Evolutionary conservation across 2,329 filamentous ascomycete genomes (phyloP), one percentile per base, ranked within the genome.

Genomic region (Plenodomus lindquistii): DNA sequence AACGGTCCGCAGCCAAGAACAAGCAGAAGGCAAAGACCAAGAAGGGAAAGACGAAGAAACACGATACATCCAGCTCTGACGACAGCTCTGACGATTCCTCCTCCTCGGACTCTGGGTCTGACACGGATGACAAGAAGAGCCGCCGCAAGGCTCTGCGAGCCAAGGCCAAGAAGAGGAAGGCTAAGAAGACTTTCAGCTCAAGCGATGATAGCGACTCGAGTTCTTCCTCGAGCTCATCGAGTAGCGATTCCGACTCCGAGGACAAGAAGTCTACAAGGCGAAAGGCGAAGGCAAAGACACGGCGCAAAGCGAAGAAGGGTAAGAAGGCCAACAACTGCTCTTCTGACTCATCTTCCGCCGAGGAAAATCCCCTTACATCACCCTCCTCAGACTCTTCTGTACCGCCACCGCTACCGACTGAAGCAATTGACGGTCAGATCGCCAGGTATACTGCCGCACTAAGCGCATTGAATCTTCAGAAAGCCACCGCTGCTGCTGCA

Each of bases 1-100:
- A 51, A 35, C 55, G 41, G 16, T 54, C 50, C 19, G 48, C 44
- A 19, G 40, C 40, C 8, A 60, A 59, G 48, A 54, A 49, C 38
- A 62, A 45, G 41, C 63, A 60, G 44, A 65, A 61, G 39, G 43
- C 54, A 5, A 68, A 62, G 36, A 37, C 27, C 16, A 65, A 56
- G 50, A 66, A 56, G 50, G 58, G 40, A n/a, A 62, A 57, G 41
- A 56, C 39, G 37, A 66, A 59, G 41, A 62, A 59, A 38, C 39
- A 54, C n/a, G 48, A 55, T 1, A 44, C 39, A 21, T 42, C 52
- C 0, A 62, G 57, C 40, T 57, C 62, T 13, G 50, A 59, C 2
- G 52, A 55, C 11, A 61, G 50, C 22, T 55, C 54, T 3, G 45
- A 48, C 7, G 40, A 48, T 15, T 57, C 50, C n/a, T 61, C 55